phyloP scores from a whole-genome alignment of 1,284 basidiomycete species.

The Ustilago sp. region DNA sequence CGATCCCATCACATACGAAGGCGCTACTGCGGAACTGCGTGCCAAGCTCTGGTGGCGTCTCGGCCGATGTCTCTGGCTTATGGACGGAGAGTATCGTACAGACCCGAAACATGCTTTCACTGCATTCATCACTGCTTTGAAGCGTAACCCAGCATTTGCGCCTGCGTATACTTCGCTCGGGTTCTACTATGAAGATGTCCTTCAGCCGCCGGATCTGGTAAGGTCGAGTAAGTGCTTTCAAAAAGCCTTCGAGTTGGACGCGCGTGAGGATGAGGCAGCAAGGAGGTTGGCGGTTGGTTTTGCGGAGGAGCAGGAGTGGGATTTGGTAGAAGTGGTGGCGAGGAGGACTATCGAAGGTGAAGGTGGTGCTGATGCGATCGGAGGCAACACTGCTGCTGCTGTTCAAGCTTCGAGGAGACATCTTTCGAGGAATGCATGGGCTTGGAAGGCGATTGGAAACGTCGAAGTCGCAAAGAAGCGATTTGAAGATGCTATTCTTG shows the following conservation, averaged over 20 bases:
- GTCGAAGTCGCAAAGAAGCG: slow-evolving; percentile 85
- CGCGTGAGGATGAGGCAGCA: slow-evolving; percentile 87
- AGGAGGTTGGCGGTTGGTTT: slow-evolving; percentile 86
- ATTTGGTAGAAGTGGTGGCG: slow-evolving; percentile 91
- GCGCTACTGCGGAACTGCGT: slow-evolving; percentile 70
- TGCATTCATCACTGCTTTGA: slow-evolving; percentile 85
- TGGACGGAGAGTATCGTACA: slow-evolving; percentile 73
- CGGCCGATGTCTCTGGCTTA: slow-evolving; percentile 81
- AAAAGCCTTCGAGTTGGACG: slow-evolving; percentile 96
- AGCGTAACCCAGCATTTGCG: slow-evolving; percentile 81
- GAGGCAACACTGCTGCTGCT: slow-evolving; percentile 21
- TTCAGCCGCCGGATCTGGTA: slow-evolving; percentile 80
- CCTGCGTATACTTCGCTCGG: slow-evolving; percentile 94
- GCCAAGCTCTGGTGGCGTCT: slow-evolving; percentile 87
- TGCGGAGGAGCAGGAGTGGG: slow-evolving; percentile 94
- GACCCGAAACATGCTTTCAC: slow-evolving; percentile 69
- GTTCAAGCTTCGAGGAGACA: slow-evolving; percentile 43
- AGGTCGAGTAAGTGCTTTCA: slow-evolving; percentile 97
- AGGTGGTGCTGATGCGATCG: slow-evolving; percentile 58
- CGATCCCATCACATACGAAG: slow-evolving; percentile 68
- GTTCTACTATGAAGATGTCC: slow-evolving; percentile 82
- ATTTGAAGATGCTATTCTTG: slow-evolving; percentile 82
- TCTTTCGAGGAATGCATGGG: slow-evolving; percentile 85
- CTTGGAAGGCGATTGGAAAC: slow-evolving; percentile 95
- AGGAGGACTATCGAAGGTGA: slow-evolving; percentile 87